phyloP scores from a whole-genome alignment of 495 filamentous ascomycete genomes.

The Sporormia fimetaria region DNA sequence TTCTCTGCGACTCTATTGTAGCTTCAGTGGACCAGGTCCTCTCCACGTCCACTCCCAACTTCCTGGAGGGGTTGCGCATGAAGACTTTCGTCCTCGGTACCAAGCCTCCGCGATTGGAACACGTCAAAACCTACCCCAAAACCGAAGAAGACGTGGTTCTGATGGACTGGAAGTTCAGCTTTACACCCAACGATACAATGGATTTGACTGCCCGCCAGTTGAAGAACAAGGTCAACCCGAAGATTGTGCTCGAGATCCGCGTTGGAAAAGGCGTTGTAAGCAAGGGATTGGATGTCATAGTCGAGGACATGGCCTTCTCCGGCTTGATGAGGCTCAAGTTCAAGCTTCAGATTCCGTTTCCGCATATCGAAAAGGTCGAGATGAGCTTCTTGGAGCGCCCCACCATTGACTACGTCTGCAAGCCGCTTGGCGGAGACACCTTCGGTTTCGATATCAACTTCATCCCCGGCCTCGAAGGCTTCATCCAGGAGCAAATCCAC shows the following conservation, averaged over 20 bases:
- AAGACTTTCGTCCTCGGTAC: conserved; percentile 85
- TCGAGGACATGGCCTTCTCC: conserved; percentile 91
- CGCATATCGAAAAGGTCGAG: conserved; percentile 85
- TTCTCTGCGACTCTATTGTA: conserved; percentile 84
- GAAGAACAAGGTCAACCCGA: conserved; percentile 93
- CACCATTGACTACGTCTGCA: conserved; percentile 90
- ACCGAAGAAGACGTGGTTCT: conserved; percentile 87
- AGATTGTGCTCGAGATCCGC: conserved; percentile 85
- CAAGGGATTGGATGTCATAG: conserved; percentile 94
- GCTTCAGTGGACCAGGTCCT: conserved; percentile 90
- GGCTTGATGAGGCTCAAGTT: conserved; percentile 94
- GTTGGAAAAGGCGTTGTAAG: conserved; percentile 89
- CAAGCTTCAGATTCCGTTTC: conserved; percentile 91
- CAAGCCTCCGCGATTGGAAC: conserved; percentile 90
- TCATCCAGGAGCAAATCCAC: conserved; percentile 95
- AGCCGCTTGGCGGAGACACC: conserved; percentile 87
- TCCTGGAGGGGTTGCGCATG: conserved; percentile 85
- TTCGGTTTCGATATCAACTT: conserved; percentile 99
- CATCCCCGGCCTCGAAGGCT: conserved; percentile 82
- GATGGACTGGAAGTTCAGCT: conserved; percentile 99
- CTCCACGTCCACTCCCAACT: conserved; percentile 78
- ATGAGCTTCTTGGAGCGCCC: conserved; percentile 72
- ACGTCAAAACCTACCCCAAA: conserved; percentile 96
- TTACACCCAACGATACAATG: conserved; percentile 84
- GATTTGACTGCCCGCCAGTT: conserved; percentile 85